These are phyloP conservation scores for Endothia cerciana DNA, from an alignment of 2,329 filamentous ascomycete species.

Conservation along the genomic window DNA sequence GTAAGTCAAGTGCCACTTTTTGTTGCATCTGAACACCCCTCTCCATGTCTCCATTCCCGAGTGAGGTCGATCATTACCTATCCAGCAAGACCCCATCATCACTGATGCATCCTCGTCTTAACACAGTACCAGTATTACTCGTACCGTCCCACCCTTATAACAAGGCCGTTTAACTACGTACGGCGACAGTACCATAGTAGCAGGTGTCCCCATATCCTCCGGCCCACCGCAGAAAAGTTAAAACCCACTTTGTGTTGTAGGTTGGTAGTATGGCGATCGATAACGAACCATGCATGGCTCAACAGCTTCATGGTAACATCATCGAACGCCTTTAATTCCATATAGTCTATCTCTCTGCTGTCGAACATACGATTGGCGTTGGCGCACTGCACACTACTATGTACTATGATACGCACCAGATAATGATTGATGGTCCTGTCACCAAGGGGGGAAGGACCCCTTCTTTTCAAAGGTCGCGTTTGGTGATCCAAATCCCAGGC, in stretches of 20 bases:
- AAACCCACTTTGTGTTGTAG: too few relatives aligned
- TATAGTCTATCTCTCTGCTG: too few relatives aligned
- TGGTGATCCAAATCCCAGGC: not conserved
- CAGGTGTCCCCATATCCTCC: too few relatives aligned
- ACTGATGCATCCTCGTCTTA: not conserved
- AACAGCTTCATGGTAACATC: too few relatives aligned
- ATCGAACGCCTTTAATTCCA: too few relatives aligned
- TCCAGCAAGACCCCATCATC: not conserved
- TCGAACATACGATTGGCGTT: not conserved
- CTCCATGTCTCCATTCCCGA: conserved; percentile 12
- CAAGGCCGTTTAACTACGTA: too few relatives aligned
- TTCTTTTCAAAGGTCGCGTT: not conserved
- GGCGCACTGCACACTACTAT: not conserved
- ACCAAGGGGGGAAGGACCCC: not conserved
- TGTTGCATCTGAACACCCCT: not conserved
- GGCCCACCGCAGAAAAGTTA: too few relatives aligned
- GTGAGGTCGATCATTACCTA: conserved; percentile 5
- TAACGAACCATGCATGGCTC: too few relatives aligned
- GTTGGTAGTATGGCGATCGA: not conserved
- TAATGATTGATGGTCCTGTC: not conserved
- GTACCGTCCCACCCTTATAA: not conserved
- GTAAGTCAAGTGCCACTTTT: not conserved
- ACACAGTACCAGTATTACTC: not conserved
- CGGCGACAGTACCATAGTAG: too few relatives aligned
- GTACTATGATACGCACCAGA: not conserved